Evolutionary conservation across 176 grass and related monocot genomes (phyloP), one percentile per base, ranked within the genome.

Genomic region (Musa schizocarpa): DNA sequence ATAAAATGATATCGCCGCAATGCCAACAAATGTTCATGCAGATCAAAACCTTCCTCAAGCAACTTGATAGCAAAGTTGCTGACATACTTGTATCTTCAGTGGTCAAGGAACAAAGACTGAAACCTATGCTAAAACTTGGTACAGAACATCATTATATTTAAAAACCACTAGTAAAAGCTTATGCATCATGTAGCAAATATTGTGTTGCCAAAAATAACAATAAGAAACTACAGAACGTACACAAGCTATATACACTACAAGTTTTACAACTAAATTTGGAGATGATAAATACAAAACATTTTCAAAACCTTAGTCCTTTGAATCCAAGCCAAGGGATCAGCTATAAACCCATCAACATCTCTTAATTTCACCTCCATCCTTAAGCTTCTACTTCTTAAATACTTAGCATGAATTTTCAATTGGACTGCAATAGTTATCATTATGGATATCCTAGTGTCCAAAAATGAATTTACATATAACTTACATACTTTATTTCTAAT

Each of bases 51-150:
- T 77, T 93, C 94, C 77, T 93, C 90, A 72, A 98, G 94, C 80
- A 98, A 87, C 72, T 93, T 98, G 63, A 93, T 87, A 52, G 94
- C 93, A 76, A 98, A 93, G 83, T 78, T 93, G 90, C 94, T 98
- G 68, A 98, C 80, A 80, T 98, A 98, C 84, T 91, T 89, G 84
- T 98, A 98, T 78, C 94, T 98, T 63, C 68, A 84, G 77, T 65
- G 79, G 79, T 90, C 83, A 90, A 80, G 69, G 57, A 72, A 52
- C 7, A 16, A 72, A 24, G 56, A 20, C 12, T 64, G 34, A 64
- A 54, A 70, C 2, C 50, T 49, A 50, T 49, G 29, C 8, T 50
- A n/a, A 43, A 19, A 50, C 34, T 50, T 51, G 68, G 68, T 70
- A 70, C 9, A 7, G 48, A 3, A 43, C 34, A 43, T 43, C 34